These are phyloP conservation scores for Pisolithus tinctorius DNA, from an alignment of 768 basidiomycete genomes.

Conservation along the genomic window DNA sequence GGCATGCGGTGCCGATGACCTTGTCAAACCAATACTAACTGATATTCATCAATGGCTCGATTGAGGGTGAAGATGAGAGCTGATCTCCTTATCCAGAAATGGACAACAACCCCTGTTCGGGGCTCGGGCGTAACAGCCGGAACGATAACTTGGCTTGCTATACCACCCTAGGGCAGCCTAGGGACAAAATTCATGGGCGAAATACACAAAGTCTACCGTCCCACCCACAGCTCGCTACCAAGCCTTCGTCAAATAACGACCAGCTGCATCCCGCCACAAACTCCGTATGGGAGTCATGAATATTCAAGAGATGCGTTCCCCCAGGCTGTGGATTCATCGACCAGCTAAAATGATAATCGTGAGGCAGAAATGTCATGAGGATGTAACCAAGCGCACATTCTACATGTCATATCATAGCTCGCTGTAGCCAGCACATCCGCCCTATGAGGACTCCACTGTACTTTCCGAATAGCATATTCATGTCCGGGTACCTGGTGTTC, in stretches of 20 bases:
- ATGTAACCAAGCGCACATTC: slow-evolving; percentile 56
- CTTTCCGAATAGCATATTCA: slow-evolving; percentile 84
- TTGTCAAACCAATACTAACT: too few relatives aligned
- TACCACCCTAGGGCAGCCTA: too few relatives aligned
- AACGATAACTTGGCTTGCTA: not conserved
- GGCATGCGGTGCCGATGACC: too few relatives aligned
- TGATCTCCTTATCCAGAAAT: not conserved
- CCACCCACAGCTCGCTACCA: slow-evolving; percentile 90
- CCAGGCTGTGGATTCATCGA: slow-evolving; percentile 48
- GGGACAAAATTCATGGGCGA: slow-evolving; percentile 32
- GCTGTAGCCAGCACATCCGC: slow-evolving; percentile 62
- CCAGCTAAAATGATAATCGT: slow-evolving; percentile 48
- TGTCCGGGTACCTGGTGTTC: slow-evolving; percentile 72
- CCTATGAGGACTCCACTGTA: slow-evolving; percentile 84
- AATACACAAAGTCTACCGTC: slow-evolving; percentile 81
- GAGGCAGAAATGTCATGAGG: slow-evolving; percentile 1
- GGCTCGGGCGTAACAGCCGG: not conserved
- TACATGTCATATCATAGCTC: slow-evolving; percentile 94
- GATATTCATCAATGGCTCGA: too few relatives aligned
- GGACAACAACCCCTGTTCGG: not conserved
- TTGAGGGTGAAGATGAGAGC: not conserved
- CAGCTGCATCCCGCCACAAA: slow-evolving; percentile 90
- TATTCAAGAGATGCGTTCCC: slow-evolving; percentile 49
- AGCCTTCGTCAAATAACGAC: slow-evolving; percentile 86
- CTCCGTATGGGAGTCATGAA: slow-evolving; percentile 88